Evolutionary conservation across 306 rosid species (phyloP), one percentile per base, ranked within the genome.

Genomic region (Lathyrus oleraceus): DNA sequence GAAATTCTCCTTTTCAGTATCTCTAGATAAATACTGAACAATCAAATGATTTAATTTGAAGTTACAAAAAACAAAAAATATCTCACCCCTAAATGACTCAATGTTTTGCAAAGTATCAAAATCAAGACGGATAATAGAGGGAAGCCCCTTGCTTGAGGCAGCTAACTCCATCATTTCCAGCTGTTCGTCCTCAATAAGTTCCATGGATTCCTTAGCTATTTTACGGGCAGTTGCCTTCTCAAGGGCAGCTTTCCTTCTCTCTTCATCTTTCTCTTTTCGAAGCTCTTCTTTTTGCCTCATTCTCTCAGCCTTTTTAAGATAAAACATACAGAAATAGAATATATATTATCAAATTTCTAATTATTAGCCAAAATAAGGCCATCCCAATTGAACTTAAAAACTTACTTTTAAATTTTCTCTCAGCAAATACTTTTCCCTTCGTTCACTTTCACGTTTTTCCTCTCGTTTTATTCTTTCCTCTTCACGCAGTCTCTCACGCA

Each of bases 101-200:
- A 91, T 87, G 63, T 84, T 82, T 76, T 92, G 96, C 85, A 89
- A 25, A 58, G 97, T 91, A 77, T 90, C 97, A 51, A 86, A 87
- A 82, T 94, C 99, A 73, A 94, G 89, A 82, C 77, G 74, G 53
- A 88, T 73, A 73, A 94, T 94, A 45, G 99, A 88, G 75, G 94
- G 63, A 65, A 90, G 72, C 53, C 96, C 97, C 84, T 88, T 94
- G 86, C 81, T 82, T 23, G 89, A 78, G 53, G 86, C 96, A 67
- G 99, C 99, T 81, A 90, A 71, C 74, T 91, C 99, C 99, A 94
- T 91, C 84, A 94, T 65, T 81, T 94, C 99, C 70, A 94, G 87
- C 66, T 94, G 99, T 73, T 91, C 99, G 75, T 94, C 99, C 86
- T 94, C 97, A 77, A 90, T 87, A 78, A 94, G 93, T 69, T 94